Percentiles rank a stretch among this genome's conserved stretches.
phyloP scores from a whole-genome alignment of 768 basidiomycete genomes.

The Tubosaeta sp. region DNA sequence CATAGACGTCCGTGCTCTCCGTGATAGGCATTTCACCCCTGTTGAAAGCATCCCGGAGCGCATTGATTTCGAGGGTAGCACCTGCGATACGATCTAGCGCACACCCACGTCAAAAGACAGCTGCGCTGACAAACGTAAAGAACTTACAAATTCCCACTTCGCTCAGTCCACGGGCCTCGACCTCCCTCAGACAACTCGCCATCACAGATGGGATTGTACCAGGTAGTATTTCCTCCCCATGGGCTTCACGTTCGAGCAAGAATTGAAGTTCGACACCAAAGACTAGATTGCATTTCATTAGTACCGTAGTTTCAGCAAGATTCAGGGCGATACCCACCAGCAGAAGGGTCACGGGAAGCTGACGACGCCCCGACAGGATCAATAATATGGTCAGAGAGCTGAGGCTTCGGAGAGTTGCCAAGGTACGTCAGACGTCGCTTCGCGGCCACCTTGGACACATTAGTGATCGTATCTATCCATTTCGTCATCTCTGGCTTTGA shows the following conservation, averaged over 20 bases:
- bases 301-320: neutral
- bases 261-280: conserved; percentile 76
- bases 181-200: conserved; percentile 59
- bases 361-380: conserved; percentile 44
- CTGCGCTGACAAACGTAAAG: neutral
- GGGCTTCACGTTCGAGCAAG: conserved; percentile 62
- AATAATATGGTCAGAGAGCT: conserved; percentile 70
- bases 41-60: conserved; percentile 72
- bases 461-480: conserved; percentile 74
- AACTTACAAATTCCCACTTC: conserved; percentile 82
- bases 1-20: conserved; percentile 67
- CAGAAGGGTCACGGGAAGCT: conserved; percentile 65
- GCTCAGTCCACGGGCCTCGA: conserved; percentile 69
- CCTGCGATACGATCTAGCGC: conserved; percentile 79
- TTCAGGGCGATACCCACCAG: conserved; percentile 45
- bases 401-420: conserved; percentile 69
- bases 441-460: conserved; percentile 67
- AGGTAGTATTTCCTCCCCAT: conserved; percentile 42
- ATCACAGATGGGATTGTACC: conserved; percentile 66
- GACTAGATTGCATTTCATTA: conserved; percentile 34
- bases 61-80: conserved; percentile 62
- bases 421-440: conserved; percentile 79
- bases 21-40: conserved; percentile 63
- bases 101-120: neutral
- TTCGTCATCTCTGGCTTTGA: conserved; percentile 66